These are phyloP conservation scores for Syzygium aqueum DNA, from an alignment of 345 rosid genomes.

Conservation along the genomic window DNA sequence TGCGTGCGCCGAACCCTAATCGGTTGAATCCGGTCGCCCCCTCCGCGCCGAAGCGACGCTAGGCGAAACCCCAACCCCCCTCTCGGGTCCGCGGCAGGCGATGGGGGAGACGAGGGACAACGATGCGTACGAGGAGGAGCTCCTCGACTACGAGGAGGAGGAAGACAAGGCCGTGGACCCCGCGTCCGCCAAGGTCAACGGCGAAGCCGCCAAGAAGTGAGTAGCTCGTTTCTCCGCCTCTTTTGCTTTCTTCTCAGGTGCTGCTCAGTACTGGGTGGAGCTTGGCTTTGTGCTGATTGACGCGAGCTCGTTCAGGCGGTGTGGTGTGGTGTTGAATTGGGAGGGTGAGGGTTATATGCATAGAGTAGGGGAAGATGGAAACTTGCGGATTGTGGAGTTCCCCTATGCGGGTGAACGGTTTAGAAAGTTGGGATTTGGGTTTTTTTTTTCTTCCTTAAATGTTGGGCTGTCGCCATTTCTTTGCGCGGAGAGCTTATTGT, in stretches of 20 bases:
- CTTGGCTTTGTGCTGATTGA: not conserved
- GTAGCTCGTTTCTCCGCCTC: not conserved
- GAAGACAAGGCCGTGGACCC: constrained; percentile 85
- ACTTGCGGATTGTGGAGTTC: not conserved
- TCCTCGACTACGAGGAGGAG: constrained; percentile 92
- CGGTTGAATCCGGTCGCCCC: not conserved
- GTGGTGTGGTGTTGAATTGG: not conserved
- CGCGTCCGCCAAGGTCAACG: constrained; percentile 55
- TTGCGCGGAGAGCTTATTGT: not conserved
- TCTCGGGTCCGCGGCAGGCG: not conserved
- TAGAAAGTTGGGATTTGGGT: not conserved
- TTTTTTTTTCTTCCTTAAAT: not conserved
- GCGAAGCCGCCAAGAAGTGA: constrained; percentile 83
- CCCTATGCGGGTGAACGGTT: not conserved
- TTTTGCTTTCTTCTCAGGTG: not conserved
- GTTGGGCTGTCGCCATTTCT: not conserved
- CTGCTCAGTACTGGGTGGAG: not conserved
- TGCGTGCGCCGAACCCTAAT: not conserved
- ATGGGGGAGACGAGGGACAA: constrained; percentile 95
- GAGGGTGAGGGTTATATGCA: not conserved
- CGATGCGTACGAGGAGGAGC: constrained; percentile 99
- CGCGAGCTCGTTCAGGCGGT: not conserved
- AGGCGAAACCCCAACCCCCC: no score
- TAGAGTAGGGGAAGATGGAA: not conserved
- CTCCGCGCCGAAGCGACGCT: not conserved